phyloP scores from a whole-genome alignment of 2,329 filamentous ascomycete genomes.

The Fusarium lyarnte region DNA sequence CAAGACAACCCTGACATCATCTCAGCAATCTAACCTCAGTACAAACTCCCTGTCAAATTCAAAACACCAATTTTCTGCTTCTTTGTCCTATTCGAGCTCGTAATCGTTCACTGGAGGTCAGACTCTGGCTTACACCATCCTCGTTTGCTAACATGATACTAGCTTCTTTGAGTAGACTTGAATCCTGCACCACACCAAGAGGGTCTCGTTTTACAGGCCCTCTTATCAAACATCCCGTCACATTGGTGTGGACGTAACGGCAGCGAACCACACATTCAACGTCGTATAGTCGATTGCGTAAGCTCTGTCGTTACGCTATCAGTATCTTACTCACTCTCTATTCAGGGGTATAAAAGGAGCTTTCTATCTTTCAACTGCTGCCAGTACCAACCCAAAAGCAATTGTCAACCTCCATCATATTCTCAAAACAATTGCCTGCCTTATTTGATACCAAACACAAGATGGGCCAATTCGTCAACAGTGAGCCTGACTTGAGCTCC shows the following conservation, averaged over 20 bases:
- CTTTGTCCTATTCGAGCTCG: neutral
- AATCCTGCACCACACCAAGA: neutral
- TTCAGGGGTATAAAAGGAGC: slow-evolving; percentile 14
- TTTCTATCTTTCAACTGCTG: neutral
- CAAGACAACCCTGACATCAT: slow-evolving; percentile 6
- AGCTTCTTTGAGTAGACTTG: slow-evolving; percentile 13
- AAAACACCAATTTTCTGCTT: neutral
- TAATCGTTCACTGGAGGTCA: neutral
- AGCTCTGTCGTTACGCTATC: neutral
- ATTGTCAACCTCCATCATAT: neutral
- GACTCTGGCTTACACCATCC: slow-evolving; percentile 26
- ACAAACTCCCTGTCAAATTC: neutral
- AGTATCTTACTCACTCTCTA: neutral
- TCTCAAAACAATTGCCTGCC: neutral
- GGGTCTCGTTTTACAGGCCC: neutral
- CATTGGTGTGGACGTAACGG: neutral
- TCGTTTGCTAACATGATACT: slow-evolving; percentile 10
- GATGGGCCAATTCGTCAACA: slow-evolving; percentile 24
- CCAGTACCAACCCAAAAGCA: neutral
- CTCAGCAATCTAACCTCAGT: neutral
- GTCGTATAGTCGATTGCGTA: neutral
- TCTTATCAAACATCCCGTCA: neutral
- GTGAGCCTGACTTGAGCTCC: slow-evolving; percentile 13
- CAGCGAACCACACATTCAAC: neutral
- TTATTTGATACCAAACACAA: neutral